Evolutionary conservation across 306 rosid genomes (phyloP), one percentile per base, ranked within the genome.

Genomic region (Quercus mongolica): DNA sequence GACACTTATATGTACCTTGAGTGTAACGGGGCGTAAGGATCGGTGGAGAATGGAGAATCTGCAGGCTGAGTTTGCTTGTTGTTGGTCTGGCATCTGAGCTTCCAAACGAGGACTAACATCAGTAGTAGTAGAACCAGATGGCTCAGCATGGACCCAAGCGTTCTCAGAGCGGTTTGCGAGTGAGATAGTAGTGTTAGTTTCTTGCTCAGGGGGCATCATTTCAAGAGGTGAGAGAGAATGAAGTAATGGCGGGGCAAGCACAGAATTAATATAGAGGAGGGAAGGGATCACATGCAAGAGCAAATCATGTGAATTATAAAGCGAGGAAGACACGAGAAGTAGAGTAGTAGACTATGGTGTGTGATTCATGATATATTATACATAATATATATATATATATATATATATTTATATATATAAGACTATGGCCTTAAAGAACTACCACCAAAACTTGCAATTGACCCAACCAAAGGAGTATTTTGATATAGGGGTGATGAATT

Each of bases 191-290:
- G 79, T 78, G 73, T 38, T 69, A 33, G 88, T 89, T 84, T 92
- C 94, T 82, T 90, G 97, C 86, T 86, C 90, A 19, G 95, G 96
- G 65, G 97, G 96, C 91, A 90, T 92, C 96, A 92, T 92, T 75
- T 69, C 52, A 5, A 65, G 21, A 41, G 25, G 26, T 15, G 30
- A 74, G 74, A 74, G 56, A 56, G 28, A 44, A 28, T 9, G 71
- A 72, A 51, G 31, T 65, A 56, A 56, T 56, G 54, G 49, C 19
- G 54, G 14, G 56, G 74, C n/a, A 41, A 19, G 78, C 44, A 62
- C 62, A 61, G 56, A 73, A 68, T 73, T 41, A 71, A 71, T 5
- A 28, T 4, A 5, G 25, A 25, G 19, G 59, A 17, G n/a, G 49
- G 18, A 7, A 38, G 52, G 6, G n/a, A 20, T 78, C 86, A 83